Evolutionary conservation across 345 rosid genomes (phyloP).

Genomic region (Zanthoxylum bungeanum): DNA sequence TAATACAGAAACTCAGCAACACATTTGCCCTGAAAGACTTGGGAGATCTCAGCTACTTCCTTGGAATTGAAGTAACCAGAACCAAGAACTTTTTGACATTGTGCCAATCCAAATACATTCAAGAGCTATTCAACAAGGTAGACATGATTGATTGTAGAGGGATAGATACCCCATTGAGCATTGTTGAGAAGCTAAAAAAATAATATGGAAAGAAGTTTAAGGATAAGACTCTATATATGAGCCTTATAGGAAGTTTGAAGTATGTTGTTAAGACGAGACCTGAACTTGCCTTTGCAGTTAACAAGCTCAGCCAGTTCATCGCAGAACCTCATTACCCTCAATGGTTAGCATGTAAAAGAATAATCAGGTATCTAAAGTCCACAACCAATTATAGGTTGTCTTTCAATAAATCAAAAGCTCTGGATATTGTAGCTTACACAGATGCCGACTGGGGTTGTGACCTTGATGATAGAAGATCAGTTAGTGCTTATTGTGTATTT

Average conservation of each 20-base stretch:
- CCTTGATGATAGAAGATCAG: neutral
- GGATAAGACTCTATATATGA: neutral
- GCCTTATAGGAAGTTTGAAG: neutral
- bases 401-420: accelerated
- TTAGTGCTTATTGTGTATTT: neutral
- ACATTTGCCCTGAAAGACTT: neutral
- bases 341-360: neutral
- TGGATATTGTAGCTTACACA: too few species aligned
- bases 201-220: accelerated
- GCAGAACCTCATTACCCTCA: neutral
- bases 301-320: neutral
- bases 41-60: neutral
- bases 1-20: accelerated
- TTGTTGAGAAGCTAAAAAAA: neutral
- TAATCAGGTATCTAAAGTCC: neutral
- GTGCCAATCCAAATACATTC: too few species aligned
- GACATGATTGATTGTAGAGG: neutral
- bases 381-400: neutral
- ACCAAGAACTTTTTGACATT: too few species aligned
- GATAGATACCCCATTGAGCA: neutral
- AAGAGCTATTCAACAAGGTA: too few species aligned
- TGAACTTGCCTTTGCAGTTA: neutral
- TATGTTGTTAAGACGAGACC: neutral
- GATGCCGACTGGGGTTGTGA: neutral
- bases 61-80: too few species aligned